Evolutionary conservation across 805 yeast species (phyloP).

Genomic region (Teunomyces barrocoloradensis): DNA sequence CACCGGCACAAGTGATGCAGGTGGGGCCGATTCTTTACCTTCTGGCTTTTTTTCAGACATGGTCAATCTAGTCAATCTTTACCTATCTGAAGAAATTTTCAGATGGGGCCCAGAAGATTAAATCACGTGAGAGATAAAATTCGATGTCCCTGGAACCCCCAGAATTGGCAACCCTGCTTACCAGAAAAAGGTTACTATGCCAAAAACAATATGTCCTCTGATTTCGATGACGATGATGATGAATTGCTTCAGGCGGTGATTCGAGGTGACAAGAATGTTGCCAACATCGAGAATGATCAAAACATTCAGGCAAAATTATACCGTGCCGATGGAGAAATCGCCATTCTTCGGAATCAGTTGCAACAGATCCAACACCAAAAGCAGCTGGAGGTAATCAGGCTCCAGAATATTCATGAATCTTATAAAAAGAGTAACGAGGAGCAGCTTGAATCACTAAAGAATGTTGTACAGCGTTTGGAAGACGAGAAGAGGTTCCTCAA

Average conservation of each 20-base stretch:
- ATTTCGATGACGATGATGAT: slow-evolving; percentile 39
- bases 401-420: slow-evolving; percentile 17
- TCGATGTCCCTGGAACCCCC: not conserved
- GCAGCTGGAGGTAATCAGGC: slow-evolving; percentile 32
- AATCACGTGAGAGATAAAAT: slow-evolving; percentile 1
- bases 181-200: not conserved
- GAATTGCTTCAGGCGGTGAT: slow-evolving; percentile 52
- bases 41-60: slow-evolving; percentile 8
- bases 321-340: slow-evolving; percentile 74
- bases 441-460: slow-evolving; percentile 28
- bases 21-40: slow-evolving; percentile 23
- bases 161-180: not conserved
- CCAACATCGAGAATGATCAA: not conserved
- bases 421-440: slow-evolving; percentile 24
- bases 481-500: slow-evolving; percentile 43
- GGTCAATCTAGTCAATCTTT: not conserved
- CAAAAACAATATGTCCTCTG: slow-evolving; percentile 16
- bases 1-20: slow-evolving; percentile 79
- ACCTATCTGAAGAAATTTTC: slow-evolving; percentile 6
- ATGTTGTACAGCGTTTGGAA: slow-evolving; percentile 35
- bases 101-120: not conserved
- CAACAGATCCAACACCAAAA: slow-evolving; percentile 42
- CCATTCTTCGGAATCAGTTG: slow-evolving; percentile 68
- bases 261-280: slow-evolving; percentile 8
- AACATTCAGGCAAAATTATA: slow-evolving; percentile 32